A percentile compares a stretch with the other conserved stretches of the same genome.
Evolutionary conservation across 441 rosid species (phyloP).

Genomic region (Erodium texanum): DNA sequence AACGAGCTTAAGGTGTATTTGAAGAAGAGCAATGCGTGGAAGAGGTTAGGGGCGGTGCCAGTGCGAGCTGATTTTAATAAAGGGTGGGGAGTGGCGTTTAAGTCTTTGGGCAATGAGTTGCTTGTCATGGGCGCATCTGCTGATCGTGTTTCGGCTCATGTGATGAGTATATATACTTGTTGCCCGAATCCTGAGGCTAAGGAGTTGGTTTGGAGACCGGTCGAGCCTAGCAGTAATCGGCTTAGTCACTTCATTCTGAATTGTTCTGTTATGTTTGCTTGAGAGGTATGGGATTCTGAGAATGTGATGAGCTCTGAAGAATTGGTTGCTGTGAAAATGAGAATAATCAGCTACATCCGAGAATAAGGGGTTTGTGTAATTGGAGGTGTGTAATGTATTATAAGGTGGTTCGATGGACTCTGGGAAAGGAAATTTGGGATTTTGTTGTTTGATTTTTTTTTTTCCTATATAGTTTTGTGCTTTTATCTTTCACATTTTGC

Average conservation of each 20-base stretch:
- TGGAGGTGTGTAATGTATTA: too few relatives aligned
- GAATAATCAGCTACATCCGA: too few relatives aligned
- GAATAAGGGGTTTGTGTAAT: too few relatives aligned
- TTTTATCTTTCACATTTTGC: too few relatives aligned
- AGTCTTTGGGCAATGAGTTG: slow-evolving; percentile 68
- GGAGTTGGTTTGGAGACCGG: slow-evolving; percentile 54
- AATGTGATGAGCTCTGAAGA: too few relatives aligned
- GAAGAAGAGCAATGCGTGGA: slow-evolving; percentile 50
- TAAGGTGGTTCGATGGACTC: too few relatives aligned
- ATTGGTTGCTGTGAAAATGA: too few relatives aligned
- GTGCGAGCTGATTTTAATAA: slow-evolving; percentile 56
- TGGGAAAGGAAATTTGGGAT: too few relatives aligned
- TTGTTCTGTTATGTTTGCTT: slow-evolving; percentile 81
- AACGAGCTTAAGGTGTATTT: slow-evolving; percentile 55
- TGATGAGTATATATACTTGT: slow-evolving; percentile 68
- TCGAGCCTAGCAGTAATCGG: slow-evolving; percentile 25
- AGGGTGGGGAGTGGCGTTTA: slow-evolving; percentile 96
- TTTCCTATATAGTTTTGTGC: too few relatives aligned
- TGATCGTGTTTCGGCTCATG: slow-evolving; percentile 14
- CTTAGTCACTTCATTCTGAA: slow-evolving; percentile 64
- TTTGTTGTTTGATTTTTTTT: too few relatives aligned
- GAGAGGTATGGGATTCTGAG: neutral
- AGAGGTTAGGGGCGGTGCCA: slow-evolving; percentile 59
- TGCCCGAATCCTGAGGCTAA: slow-evolving; percentile 30
- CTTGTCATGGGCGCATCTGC: slow-evolving; percentile 61